Evolutionary conservation across 768 basidiomycete species (phyloP).

Genomic region (Hygrophorus pudorinus): DNA sequence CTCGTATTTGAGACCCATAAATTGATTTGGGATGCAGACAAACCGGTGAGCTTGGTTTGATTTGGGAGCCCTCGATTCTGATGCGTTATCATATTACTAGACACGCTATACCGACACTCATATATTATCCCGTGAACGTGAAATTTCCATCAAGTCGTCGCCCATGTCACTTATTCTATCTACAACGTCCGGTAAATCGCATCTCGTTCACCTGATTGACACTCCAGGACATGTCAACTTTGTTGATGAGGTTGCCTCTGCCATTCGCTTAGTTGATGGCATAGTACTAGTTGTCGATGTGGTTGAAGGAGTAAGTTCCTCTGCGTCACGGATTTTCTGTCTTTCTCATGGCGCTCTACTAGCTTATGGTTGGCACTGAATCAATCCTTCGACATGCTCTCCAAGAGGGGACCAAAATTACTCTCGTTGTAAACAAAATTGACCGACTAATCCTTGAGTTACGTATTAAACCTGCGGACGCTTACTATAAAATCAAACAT

Average conservation of each 20-base stretch:
- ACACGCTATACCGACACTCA: constrained; percentile 96
- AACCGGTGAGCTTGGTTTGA: constrained; percentile 47
- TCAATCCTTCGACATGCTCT: constrained; percentile 80
- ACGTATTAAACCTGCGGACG: constrained; percentile 89
- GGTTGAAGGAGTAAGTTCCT: constrained; percentile 79
- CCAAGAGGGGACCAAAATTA: constrained; percentile 82
- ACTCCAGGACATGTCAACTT: constrained; percentile 99
- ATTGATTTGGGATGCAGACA: constrained; percentile 86
- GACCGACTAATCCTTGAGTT: constrained; percentile 95
- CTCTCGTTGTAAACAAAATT: constrained; percentile 94
- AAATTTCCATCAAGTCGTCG: constrained; percentile 92
- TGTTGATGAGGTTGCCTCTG: constrained; percentile 90
- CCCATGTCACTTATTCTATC: constrained; percentile 90
- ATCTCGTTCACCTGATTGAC: constrained; percentile 88
- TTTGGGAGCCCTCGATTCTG: background rate
- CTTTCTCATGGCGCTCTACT: constrained; percentile 3
- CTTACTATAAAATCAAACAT: constrained; percentile 98
- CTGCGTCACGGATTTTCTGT: constrained; percentile 1
- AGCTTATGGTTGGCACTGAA: constrained; percentile 93
- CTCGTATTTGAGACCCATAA: constrained; percentile 95
- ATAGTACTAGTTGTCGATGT: constrained; percentile 92
- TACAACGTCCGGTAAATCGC: constrained; percentile 83
- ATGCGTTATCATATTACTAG: constrained; percentile 29
- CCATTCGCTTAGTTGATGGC: constrained; percentile 83
- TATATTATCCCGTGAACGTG: constrained; percentile 75